phyloP scores from a whole-genome alignment of 2,329 filamentous ascomycete genomes.

The Fusarium sp. region DNA sequence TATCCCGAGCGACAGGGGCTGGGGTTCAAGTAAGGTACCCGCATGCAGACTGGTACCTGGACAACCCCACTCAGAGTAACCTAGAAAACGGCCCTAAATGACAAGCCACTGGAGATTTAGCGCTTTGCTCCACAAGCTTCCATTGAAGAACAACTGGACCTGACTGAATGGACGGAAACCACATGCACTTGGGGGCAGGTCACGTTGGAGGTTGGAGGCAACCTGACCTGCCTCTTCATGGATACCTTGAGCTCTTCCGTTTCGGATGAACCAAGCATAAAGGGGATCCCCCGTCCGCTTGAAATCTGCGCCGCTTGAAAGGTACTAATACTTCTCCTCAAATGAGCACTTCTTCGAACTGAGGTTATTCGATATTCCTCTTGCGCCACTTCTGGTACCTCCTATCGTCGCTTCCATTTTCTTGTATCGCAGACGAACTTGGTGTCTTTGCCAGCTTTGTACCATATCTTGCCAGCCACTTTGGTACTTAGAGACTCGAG shows the following conservation, averaged over 20 bases:
- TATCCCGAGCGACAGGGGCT: conserved; percentile 18
- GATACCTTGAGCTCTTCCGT: conserved; percentile 22
- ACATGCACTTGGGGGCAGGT: conserved; percentile 21
- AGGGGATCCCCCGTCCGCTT: conserved; percentile 36
- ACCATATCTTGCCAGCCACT: background rate
- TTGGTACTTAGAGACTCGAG: conserved; percentile 1
- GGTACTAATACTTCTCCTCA: conserved; percentile 1
- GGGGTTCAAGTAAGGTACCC: conserved; percentile 31
- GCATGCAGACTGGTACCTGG: conserved; percentile 31
- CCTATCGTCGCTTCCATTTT: conserved; percentile 1
- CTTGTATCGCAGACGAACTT: background rate
- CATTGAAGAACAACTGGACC: conserved; percentile 22
- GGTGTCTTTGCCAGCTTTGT: conserved; percentile 5
- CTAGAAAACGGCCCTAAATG: conserved; percentile 31
- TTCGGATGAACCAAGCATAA: conserved; percentile 39
- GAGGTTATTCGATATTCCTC: conserved; percentile 4
- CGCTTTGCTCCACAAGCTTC: conserved; percentile 36
- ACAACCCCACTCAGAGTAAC: conserved; percentile 23
- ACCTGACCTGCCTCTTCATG: conserved; percentile 22
- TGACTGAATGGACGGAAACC: conserved; percentile 25
- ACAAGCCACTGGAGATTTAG: conserved; percentile 37
- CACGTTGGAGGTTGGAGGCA: conserved; percentile 41
- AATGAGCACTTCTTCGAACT: background rate
- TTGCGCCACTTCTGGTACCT: conserved; percentile 4
- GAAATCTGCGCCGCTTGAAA: conserved; percentile 18